Evolutionary conservation across 2,329 filamentous ascomycete genomes (phyloP), one percentile per base, ranked within the genome.

Genomic region (Paraconiothyrium brasiliense): DNA sequence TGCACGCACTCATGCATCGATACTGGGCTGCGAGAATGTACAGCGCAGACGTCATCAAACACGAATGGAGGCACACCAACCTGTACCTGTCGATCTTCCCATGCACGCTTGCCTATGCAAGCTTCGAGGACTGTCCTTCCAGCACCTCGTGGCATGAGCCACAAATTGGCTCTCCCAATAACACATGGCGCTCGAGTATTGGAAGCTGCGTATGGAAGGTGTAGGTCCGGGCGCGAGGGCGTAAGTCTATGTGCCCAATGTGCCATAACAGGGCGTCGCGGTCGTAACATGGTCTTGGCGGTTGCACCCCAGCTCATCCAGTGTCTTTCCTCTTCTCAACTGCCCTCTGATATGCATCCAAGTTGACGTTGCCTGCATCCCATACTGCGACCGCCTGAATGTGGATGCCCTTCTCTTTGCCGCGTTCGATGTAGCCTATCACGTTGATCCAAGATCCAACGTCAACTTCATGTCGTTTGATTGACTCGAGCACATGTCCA

Each of bases 361-460:
- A 71, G 62, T 91, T 86, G 65, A 97, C 76, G 4, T 90, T 86
- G 1, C 91, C 92, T 13, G 93, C 89, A 43, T 88, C 84, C 89
- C 94, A 97, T 3, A 97, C 76, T 71, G 93, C 82, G 49, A 95
- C 77, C 1, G 92, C 93, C 73, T 97, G 92, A 20, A 97, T 82
- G 59, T 80, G 72, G 32, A 84, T 78, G 7, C 65, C 65, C 56
- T 59, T 62, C 34, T 71, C 66, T 35, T 67, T 67, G 10, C 64
- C 60, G 13, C 62, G 69, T 52, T 74, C 70, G 57, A 94, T 83
- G 76, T 96, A 96, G 6, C 94, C 94, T 67, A 97, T 87, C 3
- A 97, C 85, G 75, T 97, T 97, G 54, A 97, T 79, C 93, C 94
- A 97, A 62, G 90, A 85, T n/a, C 94, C 94, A 30, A 91, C 81